Conservation (phyloP, 805 yeast genomes). For the Saccharomycopsis sp. region DNA sequence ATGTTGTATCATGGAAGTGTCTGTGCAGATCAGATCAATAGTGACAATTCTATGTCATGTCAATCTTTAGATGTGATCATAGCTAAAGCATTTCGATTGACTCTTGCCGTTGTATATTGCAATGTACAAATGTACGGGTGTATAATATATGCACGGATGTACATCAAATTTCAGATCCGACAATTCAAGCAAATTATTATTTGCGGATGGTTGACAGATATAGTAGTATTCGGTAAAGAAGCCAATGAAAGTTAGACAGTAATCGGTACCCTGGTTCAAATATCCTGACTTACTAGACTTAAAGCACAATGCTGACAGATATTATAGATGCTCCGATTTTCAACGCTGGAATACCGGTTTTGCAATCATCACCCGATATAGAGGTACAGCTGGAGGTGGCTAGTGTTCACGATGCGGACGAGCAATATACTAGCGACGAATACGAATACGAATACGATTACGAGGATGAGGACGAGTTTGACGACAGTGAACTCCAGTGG, state of each 20-base stretch:
- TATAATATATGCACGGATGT: too few relatives aligned
- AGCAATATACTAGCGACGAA: slow-evolving; percentile 1
- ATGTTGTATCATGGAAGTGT: too few relatives aligned
- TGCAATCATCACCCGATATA: background rate
- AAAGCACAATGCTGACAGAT: background rate
- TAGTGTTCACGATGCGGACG: slow-evolving; percentile 8
- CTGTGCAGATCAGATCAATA: too few relatives aligned
- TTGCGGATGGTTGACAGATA: too few relatives aligned
- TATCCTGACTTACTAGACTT: too few relatives aligned
- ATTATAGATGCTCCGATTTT: background rate
- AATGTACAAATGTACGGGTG: background rate
- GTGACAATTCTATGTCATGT: too few relatives aligned
- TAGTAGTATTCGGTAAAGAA: too few relatives aligned
- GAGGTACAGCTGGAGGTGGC: background rate
- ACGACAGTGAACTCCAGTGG: slow-evolving; percentile 37
- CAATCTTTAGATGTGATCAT: too few relatives aligned
- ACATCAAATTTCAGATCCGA: background rate
- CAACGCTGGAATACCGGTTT: slow-evolving; percentile 3
- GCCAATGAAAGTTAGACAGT: too few relatives aligned
- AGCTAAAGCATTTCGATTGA: too few relatives aligned
- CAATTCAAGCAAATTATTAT: background rate
- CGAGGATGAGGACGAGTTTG: slow-evolving; percentile 5
- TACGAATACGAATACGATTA: slow-evolving; percentile 7
- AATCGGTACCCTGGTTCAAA: too few relatives aligned
- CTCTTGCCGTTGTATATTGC: too few relatives aligned